Evolutionary conservation across 1,284 basidiomycete genomes (phyloP).

Genomic region (Rhodofomes roseus): DNA sequence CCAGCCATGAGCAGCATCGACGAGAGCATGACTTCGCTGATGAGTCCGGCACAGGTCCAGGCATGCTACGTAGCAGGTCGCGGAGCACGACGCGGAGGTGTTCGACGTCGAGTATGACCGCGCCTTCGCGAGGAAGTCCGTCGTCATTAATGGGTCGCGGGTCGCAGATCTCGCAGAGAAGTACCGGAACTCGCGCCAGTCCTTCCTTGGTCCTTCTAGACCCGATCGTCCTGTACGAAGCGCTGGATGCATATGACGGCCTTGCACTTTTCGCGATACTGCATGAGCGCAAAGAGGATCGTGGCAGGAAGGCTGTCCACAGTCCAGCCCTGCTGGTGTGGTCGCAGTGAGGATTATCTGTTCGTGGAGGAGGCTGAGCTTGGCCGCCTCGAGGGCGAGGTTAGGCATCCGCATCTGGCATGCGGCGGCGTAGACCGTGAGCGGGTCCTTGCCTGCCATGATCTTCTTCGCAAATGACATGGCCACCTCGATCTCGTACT

Average conservation of each 20-base stretch:
- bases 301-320: background rate
- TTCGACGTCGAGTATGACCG: background rate
- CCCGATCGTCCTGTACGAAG: conserved; percentile 15
- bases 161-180: background rate
- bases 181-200: background rate
- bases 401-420: background rate
- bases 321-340: background rate
- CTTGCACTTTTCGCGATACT: background rate
- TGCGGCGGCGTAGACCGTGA: background rate
- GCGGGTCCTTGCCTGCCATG: background rate
- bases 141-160: background rate
- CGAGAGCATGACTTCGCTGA: background rate
- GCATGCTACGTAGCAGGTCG: background rate
- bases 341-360: background rate
- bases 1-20: background rate
- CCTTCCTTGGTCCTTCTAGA: conserved; percentile 7
- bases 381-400: background rate
- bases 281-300: background rate
- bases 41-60: background rate
- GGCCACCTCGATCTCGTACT: background rate
- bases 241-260: too few relatives aligned
- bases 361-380: background rate
- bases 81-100: background rate
- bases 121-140: background rate
- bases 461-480: background rate